phyloP scores from a whole-genome alignment of 108 stramenopile species.

The Skeletonema costatum region DNA sequence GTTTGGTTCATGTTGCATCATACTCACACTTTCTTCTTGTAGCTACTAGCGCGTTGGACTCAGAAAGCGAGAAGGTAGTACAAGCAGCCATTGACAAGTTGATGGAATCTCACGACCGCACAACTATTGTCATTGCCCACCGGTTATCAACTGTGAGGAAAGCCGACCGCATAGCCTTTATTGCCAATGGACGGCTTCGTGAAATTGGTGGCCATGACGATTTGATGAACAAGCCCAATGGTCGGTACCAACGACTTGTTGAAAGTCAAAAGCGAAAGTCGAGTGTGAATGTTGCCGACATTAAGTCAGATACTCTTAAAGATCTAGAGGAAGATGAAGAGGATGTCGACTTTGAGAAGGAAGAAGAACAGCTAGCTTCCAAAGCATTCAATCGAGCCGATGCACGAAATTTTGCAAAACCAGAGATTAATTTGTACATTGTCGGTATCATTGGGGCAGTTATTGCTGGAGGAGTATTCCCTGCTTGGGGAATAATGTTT shows the following conservation, averaged over 20 bases:
- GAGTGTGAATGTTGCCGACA: constrained; percentile 22
- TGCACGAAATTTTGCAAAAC: constrained; percentile 45
- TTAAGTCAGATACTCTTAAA: constrained; percentile 21
- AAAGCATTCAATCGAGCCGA: constrained; percentile 44
- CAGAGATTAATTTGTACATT: constrained; percentile 41
- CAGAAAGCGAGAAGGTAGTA: constrained; percentile 80
- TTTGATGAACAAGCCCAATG: constrained; percentile 57
- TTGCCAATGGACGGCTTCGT: constrained; percentile 63
- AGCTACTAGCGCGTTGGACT: constrained; percentile 73
- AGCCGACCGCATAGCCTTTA: constrained; percentile 76
- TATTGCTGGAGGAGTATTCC: constrained; percentile 74
- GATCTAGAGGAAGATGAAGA: constrained; percentile 40
- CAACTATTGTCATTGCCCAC: constrained; percentile 88
- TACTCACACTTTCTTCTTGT: background rate
- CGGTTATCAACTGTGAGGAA: constrained; percentile 83
- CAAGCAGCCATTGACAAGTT: constrained; percentile 87
- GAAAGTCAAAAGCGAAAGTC: constrained; percentile 39
- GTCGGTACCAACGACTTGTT: constrained; percentile 58
- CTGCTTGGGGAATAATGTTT: constrained; percentile 72
- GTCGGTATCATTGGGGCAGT: constrained; percentile 65
- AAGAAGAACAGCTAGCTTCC: constrained; percentile 39
- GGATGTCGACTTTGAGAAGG: constrained; percentile 40
- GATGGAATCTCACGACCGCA: constrained; percentile 62
- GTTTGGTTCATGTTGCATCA: background rate
- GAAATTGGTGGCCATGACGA: constrained; percentile 63